These are phyloP conservation scores for Helenozyma rhizophorensis DNA, from an alignment of 805 yeast species.

Conservation along the genomic window DNA sequence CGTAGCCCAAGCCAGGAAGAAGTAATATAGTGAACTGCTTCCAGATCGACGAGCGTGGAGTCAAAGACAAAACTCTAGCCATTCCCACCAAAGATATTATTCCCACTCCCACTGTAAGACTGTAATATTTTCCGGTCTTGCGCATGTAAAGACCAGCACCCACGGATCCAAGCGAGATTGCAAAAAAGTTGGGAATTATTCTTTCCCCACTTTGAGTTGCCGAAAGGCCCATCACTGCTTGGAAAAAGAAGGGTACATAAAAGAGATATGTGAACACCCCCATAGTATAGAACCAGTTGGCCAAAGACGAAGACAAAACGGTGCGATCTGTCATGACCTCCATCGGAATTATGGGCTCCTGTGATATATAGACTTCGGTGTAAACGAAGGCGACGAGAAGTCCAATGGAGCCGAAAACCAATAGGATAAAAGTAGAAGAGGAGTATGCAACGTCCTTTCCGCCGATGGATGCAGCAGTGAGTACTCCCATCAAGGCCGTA, in stretches of 20 bases:
- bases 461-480: slow-evolving; percentile 64
- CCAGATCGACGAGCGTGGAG: slow-evolving; percentile 25
- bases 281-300: slow-evolving; percentile 72
- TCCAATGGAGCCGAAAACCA: slow-evolving; percentile 29
- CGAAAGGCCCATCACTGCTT: slow-evolving; percentile 47
- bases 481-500: slow-evolving; percentile 48
- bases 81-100: slow-evolving; percentile 46
- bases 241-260: slow-evolving; percentile 67
- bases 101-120: slow-evolving; percentile 40
- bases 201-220: slow-evolving; percentile 58
- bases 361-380: slow-evolving; percentile 48
- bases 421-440: slow-evolving; percentile 33
- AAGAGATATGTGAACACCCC: slow-evolving; percentile 57
- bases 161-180: slow-evolving; percentile 64
- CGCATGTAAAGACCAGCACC: slow-evolving; percentile 65
- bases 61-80: slow-evolving; percentile 26
- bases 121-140: slow-evolving; percentile 60
- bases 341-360: slow-evolving; percentile 67
- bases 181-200: slow-evolving; percentile 62
- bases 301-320: slow-evolving; percentile 58
- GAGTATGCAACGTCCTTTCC: slow-evolving; percentile 52
- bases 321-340: slow-evolving; percentile 55
- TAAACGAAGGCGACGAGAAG: slow-evolving; percentile 42
- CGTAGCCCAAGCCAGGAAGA: slow-evolving; percentile 61
- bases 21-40: slow-evolving; percentile 43